These are phyloP conservation scores for Ceratopteris richardii DNA, from an alignment of 75 land plant genomes.

Conservation along the genomic window DNA sequence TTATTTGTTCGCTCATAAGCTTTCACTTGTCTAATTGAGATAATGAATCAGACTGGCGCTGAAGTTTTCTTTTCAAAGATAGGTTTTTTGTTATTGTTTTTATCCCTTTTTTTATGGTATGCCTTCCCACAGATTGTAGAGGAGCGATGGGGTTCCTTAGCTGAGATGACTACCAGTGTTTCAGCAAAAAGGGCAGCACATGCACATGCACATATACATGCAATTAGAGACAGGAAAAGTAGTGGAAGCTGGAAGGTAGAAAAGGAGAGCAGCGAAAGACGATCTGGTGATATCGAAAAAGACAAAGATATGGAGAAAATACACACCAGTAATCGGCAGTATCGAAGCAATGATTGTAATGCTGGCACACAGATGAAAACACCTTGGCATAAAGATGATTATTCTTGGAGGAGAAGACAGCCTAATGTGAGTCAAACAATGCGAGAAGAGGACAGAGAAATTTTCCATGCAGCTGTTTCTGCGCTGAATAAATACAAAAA, in stretches of 20 bases:
- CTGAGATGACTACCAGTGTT: constrained; percentile 46
- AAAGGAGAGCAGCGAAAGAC: no score
- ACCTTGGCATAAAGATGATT: constrained; percentile 49
- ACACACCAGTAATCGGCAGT: constrained; percentile 24
- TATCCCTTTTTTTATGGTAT: no score
- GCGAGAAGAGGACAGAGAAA: constrained; percentile 41
- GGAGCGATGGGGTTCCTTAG: constrained; percentile 92
- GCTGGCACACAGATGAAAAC: constrained; percentile 54
- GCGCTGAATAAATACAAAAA: constrained; percentile 56
- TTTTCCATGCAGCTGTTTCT: constrained; percentile 49
- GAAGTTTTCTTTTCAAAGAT: not conserved
- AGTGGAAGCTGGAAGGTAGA: not conserved
- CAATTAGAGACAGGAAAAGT: constrained; percentile 60
- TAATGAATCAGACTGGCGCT: no score
- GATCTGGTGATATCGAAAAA: constrained; percentile 7
- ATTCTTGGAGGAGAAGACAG: constrained; percentile 58
- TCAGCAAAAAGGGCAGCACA: constrained; percentile 58
- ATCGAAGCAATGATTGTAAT: constrained; percentile 38
- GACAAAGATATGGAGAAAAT: constrained; percentile 33
- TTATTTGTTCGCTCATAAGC: no score
- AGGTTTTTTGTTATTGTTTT: not conserved
- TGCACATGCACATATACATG: constrained; percentile 82
- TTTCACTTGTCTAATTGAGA: no score
- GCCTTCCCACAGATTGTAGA: constrained; percentile 91
- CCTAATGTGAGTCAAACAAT: constrained; percentile 10